Conservation (phyloP, 371 early-diverging fungal species). For the Apophysomyces ossiformis region DNA sequence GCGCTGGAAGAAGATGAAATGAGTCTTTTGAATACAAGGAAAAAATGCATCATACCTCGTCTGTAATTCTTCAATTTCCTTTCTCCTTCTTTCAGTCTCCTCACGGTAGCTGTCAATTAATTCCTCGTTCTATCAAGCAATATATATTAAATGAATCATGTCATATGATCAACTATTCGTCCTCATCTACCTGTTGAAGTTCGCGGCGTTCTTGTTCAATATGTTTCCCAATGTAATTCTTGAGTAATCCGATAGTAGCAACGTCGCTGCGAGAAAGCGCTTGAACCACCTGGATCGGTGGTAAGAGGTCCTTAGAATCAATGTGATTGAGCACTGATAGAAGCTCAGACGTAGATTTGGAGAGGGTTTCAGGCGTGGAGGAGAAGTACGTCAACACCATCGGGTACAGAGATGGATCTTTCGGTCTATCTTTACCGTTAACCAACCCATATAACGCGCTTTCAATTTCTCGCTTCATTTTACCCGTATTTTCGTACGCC, state of each 20-base stretch:
- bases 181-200: constrained; percentile 60
- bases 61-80: constrained; percentile 82
- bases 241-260: constrained; percentile 85
- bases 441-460: not conserved
- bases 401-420: constrained; percentile 83
- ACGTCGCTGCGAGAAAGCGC: constrained; percentile 81
- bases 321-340: constrained; percentile 80
- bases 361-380: constrained; percentile 60
- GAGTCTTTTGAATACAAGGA: too few species aligned
- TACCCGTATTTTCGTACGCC: constrained; percentile 85
- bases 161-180: not conserved
- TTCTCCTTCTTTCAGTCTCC: constrained; percentile 77
- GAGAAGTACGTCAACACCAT: constrained; percentile 86
- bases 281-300: constrained; percentile 89
- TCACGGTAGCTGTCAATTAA: constrained; percentile 76
- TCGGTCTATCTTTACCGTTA: constrained; percentile 39
- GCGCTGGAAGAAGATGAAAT: constrained; percentile 35
- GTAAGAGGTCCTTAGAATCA: constrained; percentile 82
- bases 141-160: not conserved
- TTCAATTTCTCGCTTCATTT: not conserved
- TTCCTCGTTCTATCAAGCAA: constrained; percentile 49
- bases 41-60: constrained; percentile 49
- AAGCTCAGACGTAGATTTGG: constrained; percentile 62
- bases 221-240: constrained; percentile 78
- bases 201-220: constrained; percentile 73